A percentile compares a stretch with the other conserved stretches of the same genome.
phyloP scores from a whole-genome alignment of 1,284 basidiomycete genomes.

The Kalmanozyma brasiliensis region DNA sequence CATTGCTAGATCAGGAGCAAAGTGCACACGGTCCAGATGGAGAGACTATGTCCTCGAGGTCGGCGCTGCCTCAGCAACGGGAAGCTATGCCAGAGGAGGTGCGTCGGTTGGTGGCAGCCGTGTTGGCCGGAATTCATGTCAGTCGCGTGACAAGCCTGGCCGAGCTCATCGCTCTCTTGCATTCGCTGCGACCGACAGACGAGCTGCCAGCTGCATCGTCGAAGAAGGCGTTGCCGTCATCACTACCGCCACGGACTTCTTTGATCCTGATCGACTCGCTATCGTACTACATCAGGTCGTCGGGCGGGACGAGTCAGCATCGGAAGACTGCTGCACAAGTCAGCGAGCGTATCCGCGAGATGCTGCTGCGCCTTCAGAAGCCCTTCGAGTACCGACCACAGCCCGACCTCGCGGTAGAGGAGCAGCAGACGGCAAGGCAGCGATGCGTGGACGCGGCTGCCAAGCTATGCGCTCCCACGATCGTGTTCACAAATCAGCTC shows the following conservation, averaged over 20 bases:
- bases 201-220: constrained; percentile 7
- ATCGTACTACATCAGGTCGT: constrained; percentile 30
- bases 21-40: background rate
- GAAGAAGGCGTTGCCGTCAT: constrained; percentile 5
- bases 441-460: constrained; percentile 10
- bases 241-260: constrained; percentile 26
- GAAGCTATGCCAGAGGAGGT: constrained; percentile 35
- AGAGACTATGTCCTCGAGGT: background rate
- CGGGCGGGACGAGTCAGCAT: constrained; percentile 20
- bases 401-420: constrained; percentile 9
- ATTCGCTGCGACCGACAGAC: constrained; percentile 33
- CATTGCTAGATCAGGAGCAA: background rate
- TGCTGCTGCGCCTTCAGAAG: constrained; percentile 35
- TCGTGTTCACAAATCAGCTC: constrained; percentile 45
- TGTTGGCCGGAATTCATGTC: constrained; percentile 31
- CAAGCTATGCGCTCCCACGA: constrained; percentile 32
- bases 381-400: constrained; percentile 21
- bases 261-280: constrained; percentile 44
- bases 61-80: constrained; percentile 4
- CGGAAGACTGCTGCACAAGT: constrained; percentile 22
- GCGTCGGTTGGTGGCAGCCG: constrained; percentile 31
- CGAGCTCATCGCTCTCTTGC: constrained; percentile 25
- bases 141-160: constrained; percentile 32
- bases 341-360: constrained; percentile 24
- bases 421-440: constrained; percentile 6